Conservation (phyloP, 257 asterid species). For the Paraleonurus japonicus region DNA sequence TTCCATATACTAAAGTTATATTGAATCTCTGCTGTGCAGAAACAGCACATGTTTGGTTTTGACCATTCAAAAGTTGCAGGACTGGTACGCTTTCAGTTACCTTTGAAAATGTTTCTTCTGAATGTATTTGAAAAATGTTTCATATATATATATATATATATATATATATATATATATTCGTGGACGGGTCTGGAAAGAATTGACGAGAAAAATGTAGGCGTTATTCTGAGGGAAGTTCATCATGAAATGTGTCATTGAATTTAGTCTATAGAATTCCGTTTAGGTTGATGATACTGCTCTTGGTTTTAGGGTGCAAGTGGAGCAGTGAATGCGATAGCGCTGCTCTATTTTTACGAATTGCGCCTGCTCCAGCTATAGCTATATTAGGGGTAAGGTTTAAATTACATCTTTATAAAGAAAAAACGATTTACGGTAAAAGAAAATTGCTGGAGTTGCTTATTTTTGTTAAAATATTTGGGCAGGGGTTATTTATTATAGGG, state of each 20-base stretch:
- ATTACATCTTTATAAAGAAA: background rate
- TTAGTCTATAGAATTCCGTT: slow-evolving; percentile 6
- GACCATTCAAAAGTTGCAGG: slow-evolving; percentile 55
- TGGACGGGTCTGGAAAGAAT: background rate
- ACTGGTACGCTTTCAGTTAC: slow-evolving; percentile 46
- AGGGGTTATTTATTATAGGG: slow-evolving; percentile 78
- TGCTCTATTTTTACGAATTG: slow-evolving; percentile 64
- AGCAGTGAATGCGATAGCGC: slow-evolving; percentile 90
- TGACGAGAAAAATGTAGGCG: background rate
- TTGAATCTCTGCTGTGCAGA: slow-evolving; percentile 41
- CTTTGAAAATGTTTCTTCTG: background rate
- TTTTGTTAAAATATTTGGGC: slow-evolving; percentile 23
- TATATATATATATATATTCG: background rate
- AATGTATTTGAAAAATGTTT: too few relatives aligned
- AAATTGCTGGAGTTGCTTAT: slow-evolving; percentile 8
- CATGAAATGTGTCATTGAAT: background rate
- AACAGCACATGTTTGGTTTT: slow-evolving; percentile 26
- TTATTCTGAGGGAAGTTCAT: too few relatives aligned
- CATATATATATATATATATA: background rate
- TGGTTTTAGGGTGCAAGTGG: slow-evolving; percentile 89
- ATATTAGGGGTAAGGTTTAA: slow-evolving; percentile 50
- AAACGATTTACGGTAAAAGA: background rate
- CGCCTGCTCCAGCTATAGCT: slow-evolving; percentile 97
- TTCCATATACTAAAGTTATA: slow-evolving; percentile 13
- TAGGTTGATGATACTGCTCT: slow-evolving; percentile 11